Conservation (phyloP, 306 rosid genomes). For the Spatholobus suberectus region DNA sequence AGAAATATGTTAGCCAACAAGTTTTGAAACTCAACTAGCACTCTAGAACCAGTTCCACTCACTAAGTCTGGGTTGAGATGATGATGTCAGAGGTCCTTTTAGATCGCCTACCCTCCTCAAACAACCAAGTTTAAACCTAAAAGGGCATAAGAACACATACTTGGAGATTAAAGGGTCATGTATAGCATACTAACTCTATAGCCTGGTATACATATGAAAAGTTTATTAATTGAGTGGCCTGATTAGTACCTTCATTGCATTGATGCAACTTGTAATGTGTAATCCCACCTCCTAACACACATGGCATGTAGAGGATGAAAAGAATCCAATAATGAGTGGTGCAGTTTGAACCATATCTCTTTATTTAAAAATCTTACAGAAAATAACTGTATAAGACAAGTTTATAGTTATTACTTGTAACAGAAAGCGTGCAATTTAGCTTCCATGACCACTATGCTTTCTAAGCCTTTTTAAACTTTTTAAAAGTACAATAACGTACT, state of each 20-base stretch:
- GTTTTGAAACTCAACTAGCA: slow-evolving; percentile 9
- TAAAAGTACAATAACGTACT: background rate
- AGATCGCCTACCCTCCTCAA: slow-evolving; percentile 1
- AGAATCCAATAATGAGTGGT: slow-evolving; percentile 1
- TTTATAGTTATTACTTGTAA: background rate
- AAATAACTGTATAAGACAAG: background rate
- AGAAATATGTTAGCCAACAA: slow-evolving; percentile 4
- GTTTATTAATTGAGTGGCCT: background rate
- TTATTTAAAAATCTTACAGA: background rate
- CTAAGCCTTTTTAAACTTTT: background rate
- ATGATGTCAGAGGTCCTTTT: background rate
- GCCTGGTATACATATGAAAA: background rate
- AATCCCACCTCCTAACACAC: background rate
- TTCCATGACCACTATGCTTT: background rate
- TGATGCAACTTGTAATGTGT: background rate
- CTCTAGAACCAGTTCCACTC: background rate
- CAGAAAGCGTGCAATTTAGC: background rate
- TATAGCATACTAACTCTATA: slow-evolving; percentile 3
- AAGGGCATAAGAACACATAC: background rate
- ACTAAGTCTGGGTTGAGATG: background rate
- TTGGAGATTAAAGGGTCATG: slow-evolving; percentile 1
- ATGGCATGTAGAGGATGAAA: background rate
- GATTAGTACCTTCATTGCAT: background rate
- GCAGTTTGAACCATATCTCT: background rate
- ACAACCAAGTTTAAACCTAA: background rate